These are phyloP conservation scores for Botrytis aclada DNA, from an alignment of 2,329 filamentous ascomycete genomes.

Conservation along the genomic window DNA sequence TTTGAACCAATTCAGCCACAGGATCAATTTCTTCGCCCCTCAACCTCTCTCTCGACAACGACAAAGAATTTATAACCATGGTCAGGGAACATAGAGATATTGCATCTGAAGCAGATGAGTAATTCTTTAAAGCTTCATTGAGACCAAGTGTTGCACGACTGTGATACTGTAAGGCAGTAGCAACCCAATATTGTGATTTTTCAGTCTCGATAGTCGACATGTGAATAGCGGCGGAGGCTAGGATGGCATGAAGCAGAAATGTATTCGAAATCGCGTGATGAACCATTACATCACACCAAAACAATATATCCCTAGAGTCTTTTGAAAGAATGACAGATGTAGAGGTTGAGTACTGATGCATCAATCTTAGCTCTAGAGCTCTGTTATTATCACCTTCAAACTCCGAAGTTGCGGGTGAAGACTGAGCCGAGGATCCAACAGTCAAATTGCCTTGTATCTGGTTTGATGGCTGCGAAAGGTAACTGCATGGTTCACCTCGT, in stretches of 20 bases:
- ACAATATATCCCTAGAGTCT: neutral
- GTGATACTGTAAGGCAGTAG: conserved; percentile 3
- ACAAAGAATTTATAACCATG: conserved; percentile 1
- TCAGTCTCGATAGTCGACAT: neutral
- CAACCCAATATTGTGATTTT: neutral
- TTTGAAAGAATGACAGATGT: neutral
- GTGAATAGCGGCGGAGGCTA: neutral
- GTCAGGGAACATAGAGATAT: neutral
- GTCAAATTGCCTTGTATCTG: neutral
- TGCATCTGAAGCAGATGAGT: neutral
- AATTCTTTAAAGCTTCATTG: neutral
- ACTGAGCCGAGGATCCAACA: neutral
- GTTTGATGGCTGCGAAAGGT: neutral
- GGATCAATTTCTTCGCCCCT: neutral
- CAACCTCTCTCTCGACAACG: neutral
- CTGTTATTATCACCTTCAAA: neutral
- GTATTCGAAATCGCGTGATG: neutral
- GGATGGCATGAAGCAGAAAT: neutral
- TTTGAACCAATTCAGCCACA: neutral
- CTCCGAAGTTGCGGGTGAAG: neutral
- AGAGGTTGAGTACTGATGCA: conserved; percentile 4
- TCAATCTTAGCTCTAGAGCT: neutral
- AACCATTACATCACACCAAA: neutral
- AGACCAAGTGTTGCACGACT: neutral
- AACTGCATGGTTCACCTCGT: neutral